These are phyloP conservation scores for Candida dendrica DNA, from an alignment of 805 yeast genomes.

Conservation along the genomic window DNA sequence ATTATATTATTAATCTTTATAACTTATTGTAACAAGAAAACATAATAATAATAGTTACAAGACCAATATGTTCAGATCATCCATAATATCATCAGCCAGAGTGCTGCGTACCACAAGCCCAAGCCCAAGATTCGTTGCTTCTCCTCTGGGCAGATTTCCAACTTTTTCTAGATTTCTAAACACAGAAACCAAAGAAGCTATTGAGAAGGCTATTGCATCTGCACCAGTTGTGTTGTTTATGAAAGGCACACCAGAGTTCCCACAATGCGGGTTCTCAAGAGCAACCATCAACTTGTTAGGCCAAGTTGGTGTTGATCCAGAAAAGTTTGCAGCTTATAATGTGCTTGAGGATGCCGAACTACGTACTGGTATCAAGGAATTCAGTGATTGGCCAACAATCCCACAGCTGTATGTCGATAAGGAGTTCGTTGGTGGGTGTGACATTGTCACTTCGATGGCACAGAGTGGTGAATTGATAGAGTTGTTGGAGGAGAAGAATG, in stretches of 20 bases:
- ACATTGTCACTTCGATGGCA: constrained; percentile 87
- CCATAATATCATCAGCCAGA: background rate
- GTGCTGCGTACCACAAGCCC: background rate
- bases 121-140: constrained; percentile 1
- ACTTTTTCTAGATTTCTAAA: constrained; percentile 45
- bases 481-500: constrained; percentile 69
- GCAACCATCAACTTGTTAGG: constrained; percentile 92
- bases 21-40: no score
- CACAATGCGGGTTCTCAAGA: constrained; percentile 95
- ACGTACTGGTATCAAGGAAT: constrained; percentile 93
- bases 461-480: constrained; percentile 86
- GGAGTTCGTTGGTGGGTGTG: constrained; percentile 97
- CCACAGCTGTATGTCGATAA: constrained; percentile 90
- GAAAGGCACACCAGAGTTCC: constrained; percentile 98
- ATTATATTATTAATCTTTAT: no score
- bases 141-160: no score
- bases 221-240: constrained; percentile 95
- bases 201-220: constrained; percentile 74
- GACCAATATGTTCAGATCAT: no score
- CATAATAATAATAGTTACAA: no score
- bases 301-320: constrained; percentile 95
- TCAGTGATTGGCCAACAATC: constrained; percentile 95
- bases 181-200: constrained; percentile 74
- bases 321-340: constrained; percentile 92
- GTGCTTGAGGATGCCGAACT: constrained; percentile 92